These are phyloP conservation scores for Candida loeiensis DNA, from an alignment of 805 yeast species.

Conservation along the genomic window DNA sequence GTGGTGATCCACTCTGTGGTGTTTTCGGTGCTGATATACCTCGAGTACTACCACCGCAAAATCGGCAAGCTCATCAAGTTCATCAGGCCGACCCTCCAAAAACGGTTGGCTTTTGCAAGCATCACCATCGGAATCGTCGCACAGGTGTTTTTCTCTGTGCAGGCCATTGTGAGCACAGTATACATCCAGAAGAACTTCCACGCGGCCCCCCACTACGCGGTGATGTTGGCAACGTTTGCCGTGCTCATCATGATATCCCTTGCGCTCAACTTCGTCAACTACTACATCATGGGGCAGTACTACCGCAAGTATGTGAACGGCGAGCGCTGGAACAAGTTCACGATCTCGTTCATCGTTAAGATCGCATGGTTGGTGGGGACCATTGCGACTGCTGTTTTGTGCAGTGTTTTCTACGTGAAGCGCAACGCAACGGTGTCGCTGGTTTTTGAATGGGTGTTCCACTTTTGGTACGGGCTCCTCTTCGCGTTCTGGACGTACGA, in stretches of 20 bases:
- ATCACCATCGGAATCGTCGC: constrained; percentile 21
- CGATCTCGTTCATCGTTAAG: constrained; percentile 23
- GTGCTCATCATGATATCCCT: constrained; percentile 23
- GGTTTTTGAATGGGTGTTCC: constrained; percentile 26
- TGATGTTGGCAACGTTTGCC: constrained; percentile 22
- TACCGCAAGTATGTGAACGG: constrained; percentile 27
- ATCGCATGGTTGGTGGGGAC: constrained; percentile 23
- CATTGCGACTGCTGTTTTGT: constrained; percentile 17
- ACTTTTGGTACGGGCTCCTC: constrained; percentile 25
- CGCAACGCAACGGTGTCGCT: constrained; percentile 16
- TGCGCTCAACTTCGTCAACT: constrained; percentile 24
- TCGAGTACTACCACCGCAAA: constrained; percentile 27
- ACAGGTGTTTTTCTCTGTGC: constrained; percentile 21
- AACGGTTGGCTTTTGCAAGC: constrained; percentile 23
- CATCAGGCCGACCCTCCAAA: constrained; percentile 22
- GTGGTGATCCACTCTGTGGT: constrained; percentile 20
- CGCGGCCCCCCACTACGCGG: constrained; percentile 21
- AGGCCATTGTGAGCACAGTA: constrained; percentile 17
- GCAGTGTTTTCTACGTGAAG: constrained; percentile 21
- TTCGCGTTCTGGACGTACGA: constrained; percentile 28
- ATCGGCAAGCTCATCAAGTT: constrained; percentile 28
- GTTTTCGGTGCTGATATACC: constrained; percentile 21
- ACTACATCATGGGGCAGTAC: constrained; percentile 29
- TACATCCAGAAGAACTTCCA: constrained; percentile 15
- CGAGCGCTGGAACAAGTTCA: constrained; percentile 27